phyloP scores from a whole-genome alignment of 73 alveolate species.

The Durusdinium trenchii region DNA sequence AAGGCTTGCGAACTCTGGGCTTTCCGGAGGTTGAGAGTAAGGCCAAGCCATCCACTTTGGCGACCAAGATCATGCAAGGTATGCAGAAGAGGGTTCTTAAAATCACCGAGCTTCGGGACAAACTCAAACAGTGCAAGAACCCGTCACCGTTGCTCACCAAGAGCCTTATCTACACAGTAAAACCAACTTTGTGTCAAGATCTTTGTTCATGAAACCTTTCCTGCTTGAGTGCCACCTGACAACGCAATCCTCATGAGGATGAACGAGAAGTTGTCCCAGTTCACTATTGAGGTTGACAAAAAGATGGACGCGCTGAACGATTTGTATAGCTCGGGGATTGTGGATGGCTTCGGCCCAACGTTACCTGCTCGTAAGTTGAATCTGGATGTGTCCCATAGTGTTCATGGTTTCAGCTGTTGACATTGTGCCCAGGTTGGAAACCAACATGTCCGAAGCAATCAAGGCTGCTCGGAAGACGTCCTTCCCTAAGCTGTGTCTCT shows the following conservation, averaged over 20 bases:
- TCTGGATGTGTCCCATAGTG: neutral
- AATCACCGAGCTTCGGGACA: neutral
- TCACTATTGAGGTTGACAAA: neutral
- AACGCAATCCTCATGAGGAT: neutral
- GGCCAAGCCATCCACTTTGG: neutral
- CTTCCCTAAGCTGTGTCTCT: neutral
- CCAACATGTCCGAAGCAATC: neutral
- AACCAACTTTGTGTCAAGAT: too few relatives aligned
- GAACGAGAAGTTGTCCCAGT: neutral
- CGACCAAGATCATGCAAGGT: neutral
- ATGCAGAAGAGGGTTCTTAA: neutral
- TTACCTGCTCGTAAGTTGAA: neutral
- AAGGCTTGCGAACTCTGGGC: neutral
- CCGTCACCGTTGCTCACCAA: neutral
- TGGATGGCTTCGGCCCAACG: neutral
- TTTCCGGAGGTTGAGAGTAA: constrained; percentile 23
- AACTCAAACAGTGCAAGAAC: neutral
- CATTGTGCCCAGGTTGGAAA: neutral
- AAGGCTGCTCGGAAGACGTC: neutral
- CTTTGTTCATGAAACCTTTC: neutral
- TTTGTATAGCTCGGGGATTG: neutral
- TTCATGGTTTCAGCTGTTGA: neutral
- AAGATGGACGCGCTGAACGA: neutral
- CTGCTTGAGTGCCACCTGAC: neutral
- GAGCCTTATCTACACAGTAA: too few relatives aligned